phyloP scores from a whole-genome alignment of 2,329 filamentous ascomycete genomes.

The Paradendryphiella salina region DNA sequence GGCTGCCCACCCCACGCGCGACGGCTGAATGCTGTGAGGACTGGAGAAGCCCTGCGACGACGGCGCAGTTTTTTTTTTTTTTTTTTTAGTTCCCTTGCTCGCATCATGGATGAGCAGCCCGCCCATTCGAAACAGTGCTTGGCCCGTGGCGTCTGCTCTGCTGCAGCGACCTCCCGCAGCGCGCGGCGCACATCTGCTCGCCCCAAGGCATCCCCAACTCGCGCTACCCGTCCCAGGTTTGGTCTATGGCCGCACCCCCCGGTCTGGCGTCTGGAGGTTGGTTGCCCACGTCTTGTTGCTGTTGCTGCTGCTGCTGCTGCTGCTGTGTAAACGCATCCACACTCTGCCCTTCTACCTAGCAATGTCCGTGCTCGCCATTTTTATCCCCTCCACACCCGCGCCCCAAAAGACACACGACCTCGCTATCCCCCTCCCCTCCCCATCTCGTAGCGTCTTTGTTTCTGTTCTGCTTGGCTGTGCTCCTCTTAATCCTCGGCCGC shows the following conservation, averaged over 20 bases:
- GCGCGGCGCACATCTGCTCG: constrained; percentile 25
- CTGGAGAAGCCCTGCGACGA: too few species aligned
- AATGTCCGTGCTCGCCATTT: constrained; percentile 27
- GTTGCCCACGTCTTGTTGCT: background rate
- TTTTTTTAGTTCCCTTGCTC: background rate
- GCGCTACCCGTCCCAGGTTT: constrained; percentile 2
- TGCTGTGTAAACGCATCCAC: constrained; percentile 3
- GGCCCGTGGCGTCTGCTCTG: constrained; percentile 22
- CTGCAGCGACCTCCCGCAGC: constrained; percentile 11
- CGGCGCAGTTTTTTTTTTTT: too few species aligned
- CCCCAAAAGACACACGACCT: constrained; percentile 9
- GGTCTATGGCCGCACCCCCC: constrained; percentile 13
- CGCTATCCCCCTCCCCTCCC: background rate
- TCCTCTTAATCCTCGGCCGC: constrained; percentile 6
- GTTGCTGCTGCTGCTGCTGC: constrained; percentile 1
- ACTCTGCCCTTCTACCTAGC: constrained; percentile 9
- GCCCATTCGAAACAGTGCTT: constrained; percentile 32
- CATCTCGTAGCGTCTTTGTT: background rate
- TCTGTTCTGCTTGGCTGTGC: background rate
- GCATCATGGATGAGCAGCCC: background rate
- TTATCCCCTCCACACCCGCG: constrained; percentile 28
- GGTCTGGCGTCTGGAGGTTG: constrained; percentile 18
- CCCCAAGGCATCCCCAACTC: constrained; percentile 14
- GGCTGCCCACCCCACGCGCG: too few species aligned
- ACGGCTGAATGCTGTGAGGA: too few species aligned